Conservation (phyloP, 2,329 filamentous ascomycete species). For the Tolypocladium cylindrosporum region DNA sequence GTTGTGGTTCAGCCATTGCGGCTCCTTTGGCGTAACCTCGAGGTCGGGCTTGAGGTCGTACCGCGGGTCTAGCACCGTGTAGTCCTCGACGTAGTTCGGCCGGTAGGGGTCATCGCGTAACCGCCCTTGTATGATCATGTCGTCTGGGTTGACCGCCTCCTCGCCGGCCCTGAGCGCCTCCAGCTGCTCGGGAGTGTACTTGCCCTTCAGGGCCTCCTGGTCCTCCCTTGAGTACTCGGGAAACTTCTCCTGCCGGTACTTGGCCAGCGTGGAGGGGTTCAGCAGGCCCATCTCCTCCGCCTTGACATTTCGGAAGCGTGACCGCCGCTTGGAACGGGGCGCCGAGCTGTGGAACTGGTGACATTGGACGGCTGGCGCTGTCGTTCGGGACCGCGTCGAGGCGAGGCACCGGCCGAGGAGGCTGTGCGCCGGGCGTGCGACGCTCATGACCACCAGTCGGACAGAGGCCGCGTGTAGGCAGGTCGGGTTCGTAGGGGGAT, state of each 20-base stretch:
- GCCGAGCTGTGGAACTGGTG: constrained; percentile 43
- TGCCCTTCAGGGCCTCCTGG: constrained; percentile 47
- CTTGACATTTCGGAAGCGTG: constrained; percentile 42
- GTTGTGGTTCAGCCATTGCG: constrained; percentile 48
- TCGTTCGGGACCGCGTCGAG: constrained; percentile 16
- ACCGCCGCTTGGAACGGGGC: constrained; percentile 33
- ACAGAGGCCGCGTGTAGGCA: background rate
- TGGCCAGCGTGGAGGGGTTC: constrained; percentile 30
- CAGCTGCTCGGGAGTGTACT: constrained; percentile 74
- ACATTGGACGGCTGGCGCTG: constrained; percentile 18
- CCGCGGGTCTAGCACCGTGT: constrained; percentile 64
- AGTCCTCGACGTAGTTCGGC: constrained; percentile 72
- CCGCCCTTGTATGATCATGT: constrained; percentile 64
- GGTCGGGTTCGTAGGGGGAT: background rate
- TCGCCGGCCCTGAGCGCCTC: constrained; percentile 76
- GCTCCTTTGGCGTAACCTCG: constrained; percentile 39
- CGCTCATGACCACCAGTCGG: constrained; percentile 37
- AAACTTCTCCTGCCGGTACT: constrained; percentile 39
- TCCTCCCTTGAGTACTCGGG: constrained; percentile 59
- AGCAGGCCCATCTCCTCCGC: constrained; percentile 42
- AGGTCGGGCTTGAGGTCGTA: constrained; percentile 58
- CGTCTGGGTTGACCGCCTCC: constrained; percentile 59
- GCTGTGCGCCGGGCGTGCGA: constrained; percentile 43
- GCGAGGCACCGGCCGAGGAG: constrained; percentile 41
- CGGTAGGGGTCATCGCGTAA: constrained; percentile 63